Conservation (phyloP, 1,139 yeast species). For the Pneumocystis carinii region DNA sequence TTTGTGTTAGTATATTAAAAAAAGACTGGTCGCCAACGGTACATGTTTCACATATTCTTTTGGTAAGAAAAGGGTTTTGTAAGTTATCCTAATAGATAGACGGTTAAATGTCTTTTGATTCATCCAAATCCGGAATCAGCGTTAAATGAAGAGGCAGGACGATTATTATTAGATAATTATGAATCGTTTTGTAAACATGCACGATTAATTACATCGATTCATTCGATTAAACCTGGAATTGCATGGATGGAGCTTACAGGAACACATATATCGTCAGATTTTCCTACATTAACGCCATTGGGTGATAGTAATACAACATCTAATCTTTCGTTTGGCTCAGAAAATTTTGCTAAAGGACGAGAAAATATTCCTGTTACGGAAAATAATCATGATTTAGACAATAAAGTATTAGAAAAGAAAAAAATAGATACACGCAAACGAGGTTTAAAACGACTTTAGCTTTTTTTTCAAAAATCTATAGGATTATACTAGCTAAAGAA, state of each 20-base stretch:
- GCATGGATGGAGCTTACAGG: neutral
- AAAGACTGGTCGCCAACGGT: constrained; percentile 54
- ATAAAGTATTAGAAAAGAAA: neutral
- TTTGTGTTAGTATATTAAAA: constrained; percentile 64
- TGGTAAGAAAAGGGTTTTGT: constrained; percentile 13
- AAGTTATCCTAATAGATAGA: constrained; percentile 12
- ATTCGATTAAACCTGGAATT: constrained; percentile 16
- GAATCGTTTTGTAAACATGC: constrained; percentile 21
- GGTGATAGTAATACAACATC: neutral
- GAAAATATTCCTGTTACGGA: neutral
- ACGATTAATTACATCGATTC: constrained; percentile 22
- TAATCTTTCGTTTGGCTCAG: neutral
- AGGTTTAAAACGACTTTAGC: neutral
- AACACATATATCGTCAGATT: neutral
- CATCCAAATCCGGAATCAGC: constrained; percentile 27
- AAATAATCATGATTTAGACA: neutral
- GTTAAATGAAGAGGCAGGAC: constrained; percentile 25
- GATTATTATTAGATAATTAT: constrained; percentile 22
- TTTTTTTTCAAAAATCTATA: too few relatives aligned
- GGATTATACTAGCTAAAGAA: too few relatives aligned
- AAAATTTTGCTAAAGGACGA: neutral
- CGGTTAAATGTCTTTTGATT: constrained; percentile 23
- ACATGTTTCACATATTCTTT: constrained; percentile 20
- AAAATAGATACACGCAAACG: neutral
- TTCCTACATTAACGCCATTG: neutral